Evolutionary conservation across 2,329 filamentous ascomycete genomes (phyloP).

Genomic region (Phialophora tarda): DNA sequence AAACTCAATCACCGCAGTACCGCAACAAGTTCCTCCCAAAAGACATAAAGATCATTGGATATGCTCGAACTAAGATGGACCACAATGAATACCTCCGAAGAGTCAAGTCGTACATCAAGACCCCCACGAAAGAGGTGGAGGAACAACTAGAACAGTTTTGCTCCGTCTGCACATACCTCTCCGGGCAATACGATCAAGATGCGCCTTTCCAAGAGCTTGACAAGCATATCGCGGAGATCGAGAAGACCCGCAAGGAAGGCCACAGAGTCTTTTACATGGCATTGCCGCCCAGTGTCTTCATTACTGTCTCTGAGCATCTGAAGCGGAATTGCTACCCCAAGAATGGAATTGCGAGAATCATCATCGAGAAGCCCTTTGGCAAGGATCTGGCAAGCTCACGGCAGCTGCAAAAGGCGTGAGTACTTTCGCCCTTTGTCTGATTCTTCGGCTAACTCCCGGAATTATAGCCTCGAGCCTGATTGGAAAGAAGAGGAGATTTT

Average conservation of each 20-base stretch:
- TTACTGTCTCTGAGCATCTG: slow-evolving; percentile 92
- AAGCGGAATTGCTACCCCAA: slow-evolving; percentile 97
- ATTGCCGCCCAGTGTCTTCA: slow-evolving; percentile 95
- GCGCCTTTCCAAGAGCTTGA: slow-evolving; percentile 88
- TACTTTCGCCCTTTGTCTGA: background rate
- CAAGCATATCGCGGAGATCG: slow-evolving; percentile 82
- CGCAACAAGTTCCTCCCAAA: slow-evolving; percentile 98
- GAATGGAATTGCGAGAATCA: slow-evolving; percentile 88
- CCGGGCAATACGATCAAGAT: slow-evolving; percentile 97
- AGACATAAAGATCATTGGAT: slow-evolving; percentile 95
- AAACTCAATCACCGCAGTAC: slow-evolving; percentile 64
- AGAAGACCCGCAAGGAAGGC: slow-evolving; percentile 79
- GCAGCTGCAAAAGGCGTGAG: slow-evolving; percentile 81
- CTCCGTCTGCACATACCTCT: slow-evolving; percentile 85
- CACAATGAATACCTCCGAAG: slow-evolving; percentile 91
- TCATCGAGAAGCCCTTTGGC: slow-evolving; percentile 99
- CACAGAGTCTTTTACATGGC: slow-evolving; percentile 99
- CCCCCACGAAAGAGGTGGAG: slow-evolving; percentile 95
- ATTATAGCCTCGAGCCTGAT: slow-evolving; percentile 74
- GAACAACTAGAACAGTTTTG: slow-evolving; percentile 92
- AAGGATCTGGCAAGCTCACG: slow-evolving; percentile 95
- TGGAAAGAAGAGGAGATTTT: slow-evolving; percentile 99
- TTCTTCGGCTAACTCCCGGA: slow-evolving; percentile 10
- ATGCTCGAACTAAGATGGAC: slow-evolving; percentile 99
- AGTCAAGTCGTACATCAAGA: slow-evolving; percentile 98